phyloP scores from a whole-genome alignment of 495 filamentous ascomycete genomes.

The Parathielavia appendiculata region DNA sequence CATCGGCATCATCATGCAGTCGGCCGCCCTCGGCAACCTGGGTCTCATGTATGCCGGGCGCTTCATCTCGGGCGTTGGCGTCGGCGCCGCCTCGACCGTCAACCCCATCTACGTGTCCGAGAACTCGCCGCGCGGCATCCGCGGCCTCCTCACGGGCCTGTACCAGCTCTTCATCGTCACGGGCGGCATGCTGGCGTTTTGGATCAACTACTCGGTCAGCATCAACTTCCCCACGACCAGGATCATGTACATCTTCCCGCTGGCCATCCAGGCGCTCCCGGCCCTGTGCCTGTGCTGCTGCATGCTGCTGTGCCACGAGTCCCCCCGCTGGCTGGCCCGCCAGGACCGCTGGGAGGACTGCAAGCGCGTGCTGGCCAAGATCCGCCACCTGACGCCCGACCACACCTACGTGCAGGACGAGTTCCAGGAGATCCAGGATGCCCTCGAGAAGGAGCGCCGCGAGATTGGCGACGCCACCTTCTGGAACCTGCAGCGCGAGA shows the following conservation, averaged over 20 bases:
- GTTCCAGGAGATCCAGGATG: slow-evolving; percentile 59
- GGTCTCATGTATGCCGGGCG: slow-evolving; percentile 58
- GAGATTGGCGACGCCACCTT: slow-evolving; percentile 57
- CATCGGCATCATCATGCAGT: slow-evolving; percentile 53
- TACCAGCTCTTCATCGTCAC: slow-evolving; percentile 58
- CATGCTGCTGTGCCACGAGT: slow-evolving; percentile 57
- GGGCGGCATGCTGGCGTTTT: slow-evolving; percentile 53
- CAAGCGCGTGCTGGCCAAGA: slow-evolving; percentile 47
- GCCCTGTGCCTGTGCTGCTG: slow-evolving; percentile 53
- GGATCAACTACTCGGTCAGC: slow-evolving; percentile 53
- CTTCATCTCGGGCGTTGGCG: slow-evolving; percentile 57
- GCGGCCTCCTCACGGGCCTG: slow-evolving; percentile 54
- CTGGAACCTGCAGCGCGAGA: slow-evolving; percentile 63
- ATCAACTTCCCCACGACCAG: slow-evolving; percentile 36
- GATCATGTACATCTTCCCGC: slow-evolving; percentile 58
- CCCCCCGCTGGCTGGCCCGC: slow-evolving; percentile 65
- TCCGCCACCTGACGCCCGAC: slow-evolving; percentile 50
- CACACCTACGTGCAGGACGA: slow-evolving; percentile 64
- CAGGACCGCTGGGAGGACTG: slow-evolving; percentile 67
- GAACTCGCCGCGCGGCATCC: slow-evolving; percentile 47
- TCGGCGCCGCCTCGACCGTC: slow-evolving; percentile 54
- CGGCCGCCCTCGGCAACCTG: slow-evolving; percentile 45
- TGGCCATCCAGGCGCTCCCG: slow-evolving; percentile 62
- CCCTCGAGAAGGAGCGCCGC: slow-evolving; percentile 64
- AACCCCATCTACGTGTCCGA: slow-evolving; percentile 57